phyloP scores from a whole-genome alignment of 768 basidiomycete genomes.

The Lactarius indigo region DNA sequence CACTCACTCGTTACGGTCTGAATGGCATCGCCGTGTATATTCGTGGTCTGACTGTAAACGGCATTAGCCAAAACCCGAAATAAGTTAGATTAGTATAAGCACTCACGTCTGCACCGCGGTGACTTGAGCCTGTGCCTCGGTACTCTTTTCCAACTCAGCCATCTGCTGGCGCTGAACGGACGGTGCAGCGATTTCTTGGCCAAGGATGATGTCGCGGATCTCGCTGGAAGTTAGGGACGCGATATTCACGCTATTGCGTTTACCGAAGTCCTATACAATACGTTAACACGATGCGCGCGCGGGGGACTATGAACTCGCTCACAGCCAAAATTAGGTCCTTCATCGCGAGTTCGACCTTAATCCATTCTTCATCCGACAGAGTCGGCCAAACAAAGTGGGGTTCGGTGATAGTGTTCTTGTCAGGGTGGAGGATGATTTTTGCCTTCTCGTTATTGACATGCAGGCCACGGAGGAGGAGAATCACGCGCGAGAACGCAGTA shows the following conservation, averaged over 20 bases:
- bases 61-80: slow-evolving; percentile 17
- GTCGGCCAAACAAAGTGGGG: slow-evolving; percentile 98
- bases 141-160: slow-evolving; percentile 97
- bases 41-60: slow-evolving; percentile 76
- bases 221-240: slow-evolving; percentile 96
- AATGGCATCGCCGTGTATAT: slow-evolving; percentile 94
- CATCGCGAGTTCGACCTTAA: slow-evolving; percentile 98
- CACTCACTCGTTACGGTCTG: slow-evolving; percentile 86
- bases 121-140: slow-evolving; percentile 91
- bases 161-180: slow-evolving; percentile 97
- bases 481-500: slow-evolving; percentile 97
- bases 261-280: slow-evolving; percentile 80
- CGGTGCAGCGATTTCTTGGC: slow-evolving; percentile 96
- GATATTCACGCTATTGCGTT: slow-evolving; percentile 98
- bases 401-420: slow-evolving; percentile 95
- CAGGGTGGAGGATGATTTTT: slow-evolving; percentile 95
- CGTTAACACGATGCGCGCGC: slow-evolving; percentile 24
- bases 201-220: slow-evolving; percentile 96
- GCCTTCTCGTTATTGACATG: slow-evolving; percentile 99
- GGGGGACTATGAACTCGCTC: slow-evolving; percentile 26
- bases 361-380: slow-evolving; percentile 92
- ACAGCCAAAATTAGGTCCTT: slow-evolving; percentile 94
- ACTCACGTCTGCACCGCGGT: slow-evolving; percentile 89
- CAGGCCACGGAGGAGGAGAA: slow-evolving; percentile 92
- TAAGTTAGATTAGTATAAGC: neutral